phyloP scores from a whole-genome alignment of 768 basidiomycete species.

The Lactifluus piperatus region DNA sequence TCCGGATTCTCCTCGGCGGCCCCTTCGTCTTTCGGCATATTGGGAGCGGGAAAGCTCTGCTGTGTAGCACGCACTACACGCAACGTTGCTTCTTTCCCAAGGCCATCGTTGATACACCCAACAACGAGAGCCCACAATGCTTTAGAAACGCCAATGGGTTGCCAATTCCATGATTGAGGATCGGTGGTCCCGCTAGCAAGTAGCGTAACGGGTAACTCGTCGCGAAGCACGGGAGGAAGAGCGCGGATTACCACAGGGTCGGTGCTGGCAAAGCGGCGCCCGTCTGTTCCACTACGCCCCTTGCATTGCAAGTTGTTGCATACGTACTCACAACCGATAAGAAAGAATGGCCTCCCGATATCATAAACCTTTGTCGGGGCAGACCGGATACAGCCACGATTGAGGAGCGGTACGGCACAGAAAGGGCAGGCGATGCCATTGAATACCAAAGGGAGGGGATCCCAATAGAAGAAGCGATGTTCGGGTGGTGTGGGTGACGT shows the following conservation, averaged over 20 bases:
- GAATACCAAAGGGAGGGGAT: constrained; percentile 74
- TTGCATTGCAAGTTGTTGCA: constrained; percentile 48
- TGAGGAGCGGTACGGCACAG: constrained; percentile 50
- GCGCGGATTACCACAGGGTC: constrained; percentile 64
- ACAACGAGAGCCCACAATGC: constrained; percentile 68
- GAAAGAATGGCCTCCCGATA: constrained; percentile 69
- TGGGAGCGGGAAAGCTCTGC: constrained; percentile 33
- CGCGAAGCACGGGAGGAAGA: constrained; percentile 55
- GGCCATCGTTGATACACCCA: constrained; percentile 46
- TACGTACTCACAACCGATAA: constrained; percentile 77
- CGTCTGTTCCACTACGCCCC: constrained; percentile 37
- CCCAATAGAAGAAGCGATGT: constrained; percentile 81
- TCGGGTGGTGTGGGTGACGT: constrained; percentile 61
- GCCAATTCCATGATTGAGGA: constrained; percentile 66
- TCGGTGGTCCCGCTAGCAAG: constrained; percentile 41
- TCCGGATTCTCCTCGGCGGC: constrained; percentile 8
- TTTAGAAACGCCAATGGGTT: constrained; percentile 60
- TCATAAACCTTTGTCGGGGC: constrained; percentile 77
- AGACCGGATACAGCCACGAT: constrained; percentile 62
- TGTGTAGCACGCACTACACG: constrained; percentile 52
- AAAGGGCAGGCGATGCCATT: constrained; percentile 70
- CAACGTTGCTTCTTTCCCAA: constrained; percentile 54
- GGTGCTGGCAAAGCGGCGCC: constrained; percentile 61
- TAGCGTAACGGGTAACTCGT: constrained; percentile 65
- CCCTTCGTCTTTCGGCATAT: constrained; percentile 1